Conservation (phyloP, 140 eudicot species). For the Cichorium intybus region DNA sequence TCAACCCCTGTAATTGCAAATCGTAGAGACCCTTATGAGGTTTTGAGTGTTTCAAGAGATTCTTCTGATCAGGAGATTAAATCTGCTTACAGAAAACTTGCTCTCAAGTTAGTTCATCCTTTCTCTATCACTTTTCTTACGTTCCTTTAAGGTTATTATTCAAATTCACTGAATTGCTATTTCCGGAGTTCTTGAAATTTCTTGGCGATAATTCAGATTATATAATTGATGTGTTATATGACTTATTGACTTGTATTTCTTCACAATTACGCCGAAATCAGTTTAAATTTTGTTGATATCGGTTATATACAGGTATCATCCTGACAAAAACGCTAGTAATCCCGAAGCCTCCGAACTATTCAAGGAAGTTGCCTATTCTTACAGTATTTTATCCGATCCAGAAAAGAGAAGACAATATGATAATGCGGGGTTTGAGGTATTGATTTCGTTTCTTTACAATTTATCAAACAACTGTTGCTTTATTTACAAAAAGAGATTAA, state of each 20-base stretch:
- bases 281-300: not conserved
- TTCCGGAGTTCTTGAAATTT: not conserved
- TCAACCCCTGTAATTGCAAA: constrained; percentile 37
- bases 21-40: constrained; percentile 91
- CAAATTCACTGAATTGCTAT: not conserved
- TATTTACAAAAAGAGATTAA: not conserved
- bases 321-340: constrained; percentile 87
- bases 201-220: not conserved
- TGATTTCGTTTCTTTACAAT: not conserved
- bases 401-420: constrained; percentile 94
- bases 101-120: constrained; percentile 64
- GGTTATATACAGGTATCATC: constrained; percentile 67
- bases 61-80: constrained; percentile 88
- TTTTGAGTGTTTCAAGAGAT: constrained; percentile 62
- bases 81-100: constrained; percentile 89
- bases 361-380: constrained; percentile 93
- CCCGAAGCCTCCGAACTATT: constrained; percentile 91
- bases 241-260: constrained; percentile 7
- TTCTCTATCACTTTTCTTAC: not conserved
- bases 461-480: not conserved
- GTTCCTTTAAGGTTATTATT: not conserved
- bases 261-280: not conserved
- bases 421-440: constrained; percentile 87
- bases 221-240: not conserved
- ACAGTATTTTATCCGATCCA: constrained; percentile 83